Evolutionary conservation across 2,329 filamentous ascomycete genomes (phyloP).

Genomic region (Fusarium stilboides): DNA sequence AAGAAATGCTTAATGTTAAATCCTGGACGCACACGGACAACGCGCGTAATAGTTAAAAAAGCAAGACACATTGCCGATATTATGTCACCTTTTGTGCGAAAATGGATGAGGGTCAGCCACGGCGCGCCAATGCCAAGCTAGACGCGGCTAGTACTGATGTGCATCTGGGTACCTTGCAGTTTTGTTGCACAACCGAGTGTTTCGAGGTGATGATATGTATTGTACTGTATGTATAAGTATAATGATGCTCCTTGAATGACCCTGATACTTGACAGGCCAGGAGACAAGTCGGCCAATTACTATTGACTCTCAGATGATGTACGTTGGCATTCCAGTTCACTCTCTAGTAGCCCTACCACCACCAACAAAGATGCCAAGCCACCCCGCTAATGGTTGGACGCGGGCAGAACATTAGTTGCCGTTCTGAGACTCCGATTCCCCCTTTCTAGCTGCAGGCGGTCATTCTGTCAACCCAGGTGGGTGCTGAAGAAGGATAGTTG

Average conservation of each 20-base stretch:
- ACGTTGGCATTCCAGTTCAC: constrained; percentile 27
- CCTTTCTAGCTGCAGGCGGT: constrained; percentile 29
- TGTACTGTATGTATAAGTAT: not conserved
- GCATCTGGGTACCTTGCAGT: constrained; percentile 1
- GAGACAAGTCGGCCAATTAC: not conserved
- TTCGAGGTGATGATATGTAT: not conserved
- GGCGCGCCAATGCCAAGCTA: constrained; percentile 22
- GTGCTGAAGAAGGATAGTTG: constrained; percentile 5
- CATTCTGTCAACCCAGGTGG: constrained; percentile 13
- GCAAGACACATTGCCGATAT: constrained; percentile 17
- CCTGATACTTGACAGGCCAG: not conserved
- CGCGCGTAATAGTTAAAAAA: constrained; percentile 4
- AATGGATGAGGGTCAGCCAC: constrained; percentile 27
- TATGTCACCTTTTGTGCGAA: constrained; percentile 15
- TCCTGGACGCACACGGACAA: not conserved
- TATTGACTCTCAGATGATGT: constrained; percentile 7
- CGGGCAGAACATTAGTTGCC: constrained; percentile 38
- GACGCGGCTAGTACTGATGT: constrained; percentile 21
- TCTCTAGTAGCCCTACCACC: constrained; percentile 15
- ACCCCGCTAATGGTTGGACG: constrained; percentile 35
- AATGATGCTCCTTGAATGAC: not conserved
- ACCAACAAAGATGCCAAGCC: constrained; percentile 37
- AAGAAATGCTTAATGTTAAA: constrained; percentile 6
- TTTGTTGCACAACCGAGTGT: not conserved
- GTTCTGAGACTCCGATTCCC: constrained; percentile 38